Evolutionary conservation across 1,139 yeast genomes (phyloP).

Genomic region (Pichia norvegensis): DNA sequence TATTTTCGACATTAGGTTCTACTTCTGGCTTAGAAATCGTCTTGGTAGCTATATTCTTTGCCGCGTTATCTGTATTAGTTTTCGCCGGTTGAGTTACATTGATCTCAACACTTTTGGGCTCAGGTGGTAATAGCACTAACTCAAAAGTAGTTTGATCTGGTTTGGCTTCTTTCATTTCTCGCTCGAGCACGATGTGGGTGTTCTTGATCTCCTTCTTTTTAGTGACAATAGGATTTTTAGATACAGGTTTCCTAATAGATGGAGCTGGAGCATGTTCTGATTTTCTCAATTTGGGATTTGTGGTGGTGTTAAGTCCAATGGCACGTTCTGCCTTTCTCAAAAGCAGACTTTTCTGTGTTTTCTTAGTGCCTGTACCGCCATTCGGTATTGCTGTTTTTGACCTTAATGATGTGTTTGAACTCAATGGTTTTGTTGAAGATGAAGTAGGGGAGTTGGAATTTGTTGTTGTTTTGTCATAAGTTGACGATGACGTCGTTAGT

Average conservation of each 20-base stretch:
- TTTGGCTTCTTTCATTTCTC: slow-evolving; percentile 9
- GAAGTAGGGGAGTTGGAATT: not conserved
- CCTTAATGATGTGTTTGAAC: not conserved
- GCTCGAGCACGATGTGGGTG: not conserved
- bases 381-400: not conserved
- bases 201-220: not conserved
- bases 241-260: not conserved
- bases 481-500: slow-evolving; percentile 1
- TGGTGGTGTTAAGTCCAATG: slow-evolving; percentile 9
- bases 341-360: slow-evolving; percentile 14
- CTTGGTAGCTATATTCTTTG: too few species aligned
- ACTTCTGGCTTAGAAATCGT: too few species aligned
- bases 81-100: not conserved
- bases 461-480: not conserved
- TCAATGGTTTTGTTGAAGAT: not conserved
- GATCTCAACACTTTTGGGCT: not conserved
- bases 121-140: slow-evolving; percentile 6
- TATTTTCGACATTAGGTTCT: not conserved
- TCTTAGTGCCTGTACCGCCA: slow-evolving; percentile 14
- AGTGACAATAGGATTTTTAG: not conserved
- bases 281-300: slow-evolving; percentile 2
- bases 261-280: not conserved
- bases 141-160: slow-evolving; percentile 10
- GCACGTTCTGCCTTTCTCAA: slow-evolving; percentile 21
- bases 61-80: not conserved